Evolutionary conservation across 768 basidiomycete genomes (phyloP).

Genomic region (Filobasidium wieringae): DNA sequence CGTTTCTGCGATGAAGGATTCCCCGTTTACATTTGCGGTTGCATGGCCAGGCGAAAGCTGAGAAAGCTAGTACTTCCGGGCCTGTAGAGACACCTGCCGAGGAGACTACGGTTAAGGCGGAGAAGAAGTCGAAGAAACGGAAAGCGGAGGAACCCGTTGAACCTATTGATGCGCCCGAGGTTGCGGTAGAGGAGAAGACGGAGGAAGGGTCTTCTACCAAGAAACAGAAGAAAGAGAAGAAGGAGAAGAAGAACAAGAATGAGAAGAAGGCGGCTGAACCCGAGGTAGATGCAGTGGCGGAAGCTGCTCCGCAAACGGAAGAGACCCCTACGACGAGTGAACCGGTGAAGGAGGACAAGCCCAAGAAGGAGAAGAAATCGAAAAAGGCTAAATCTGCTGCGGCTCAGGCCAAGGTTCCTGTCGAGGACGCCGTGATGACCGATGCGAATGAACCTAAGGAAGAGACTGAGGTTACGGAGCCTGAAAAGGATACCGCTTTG

Average conservation of each 20-base stretch:
- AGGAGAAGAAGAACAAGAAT: slow-evolving; percentile 8
- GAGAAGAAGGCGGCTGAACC: background rate
- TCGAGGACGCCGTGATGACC: too few relatives aligned
- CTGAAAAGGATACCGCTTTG: slow-evolving; percentile 3
- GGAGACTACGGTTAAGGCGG: background rate
- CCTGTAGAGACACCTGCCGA: background rate
- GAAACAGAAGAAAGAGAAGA: slow-evolving; percentile 5
- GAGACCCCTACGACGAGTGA: background rate
- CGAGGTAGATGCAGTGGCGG: background rate
- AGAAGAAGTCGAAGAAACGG: background rate
- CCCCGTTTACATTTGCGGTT: background rate
- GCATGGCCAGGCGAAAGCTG: background rate
- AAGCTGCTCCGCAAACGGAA: background rate
- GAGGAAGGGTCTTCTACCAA: background rate
- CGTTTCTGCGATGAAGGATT: background rate
- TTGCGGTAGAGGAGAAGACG: background rate
- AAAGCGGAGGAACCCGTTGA: background rate
- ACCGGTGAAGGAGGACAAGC: background rate
- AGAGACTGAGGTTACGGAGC: background rate
- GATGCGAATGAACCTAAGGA: background rate
- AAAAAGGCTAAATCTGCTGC: background rate
- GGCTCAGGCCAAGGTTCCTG: background rate
- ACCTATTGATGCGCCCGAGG: background rate
- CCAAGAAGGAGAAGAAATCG: background rate
- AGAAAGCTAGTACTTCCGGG: background rate